Percentiles rank a stretch among this genome's conserved stretches.
These are phyloP conservation scores for Perkinsus chesapeaki DNA, from an alignment of 169 alveolate species.

Conservation along the genomic window DNA sequence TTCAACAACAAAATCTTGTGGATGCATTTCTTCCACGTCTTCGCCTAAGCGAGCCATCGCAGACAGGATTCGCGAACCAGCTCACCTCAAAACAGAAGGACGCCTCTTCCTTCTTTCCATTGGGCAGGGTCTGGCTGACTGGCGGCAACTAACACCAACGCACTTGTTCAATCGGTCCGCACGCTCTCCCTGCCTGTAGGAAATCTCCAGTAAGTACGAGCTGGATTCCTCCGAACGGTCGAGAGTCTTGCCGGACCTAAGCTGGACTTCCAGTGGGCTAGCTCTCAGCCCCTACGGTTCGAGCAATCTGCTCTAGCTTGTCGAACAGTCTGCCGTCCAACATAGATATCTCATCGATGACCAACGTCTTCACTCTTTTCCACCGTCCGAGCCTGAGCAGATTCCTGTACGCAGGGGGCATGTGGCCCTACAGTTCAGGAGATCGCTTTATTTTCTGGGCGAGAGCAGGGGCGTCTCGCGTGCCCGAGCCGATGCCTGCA, in stretches of 20 bases:
- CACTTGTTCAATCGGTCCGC: background rate
- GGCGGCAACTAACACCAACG: background rate
- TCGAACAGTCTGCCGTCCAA: slow-evolving; percentile 2
- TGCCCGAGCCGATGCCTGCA: background rate
- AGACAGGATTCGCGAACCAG: background rate
- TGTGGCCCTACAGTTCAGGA: background rate
- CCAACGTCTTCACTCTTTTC: background rate
- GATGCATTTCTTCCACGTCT: background rate
- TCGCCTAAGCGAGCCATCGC: background rate
- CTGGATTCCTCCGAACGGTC: background rate
- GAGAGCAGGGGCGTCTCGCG: background rate
- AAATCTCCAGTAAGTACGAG: background rate
- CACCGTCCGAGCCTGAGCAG: background rate
- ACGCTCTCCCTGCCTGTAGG: background rate
- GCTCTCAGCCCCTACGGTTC: background rate
- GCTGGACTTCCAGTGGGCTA: background rate
- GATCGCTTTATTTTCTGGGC: background rate
- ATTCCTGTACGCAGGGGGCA: too few relatives aligned
- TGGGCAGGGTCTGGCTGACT: background rate
- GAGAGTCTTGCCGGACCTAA: background rate
- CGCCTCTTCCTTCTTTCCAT: background rate
- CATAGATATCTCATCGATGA: slow-evolving; percentile 11
- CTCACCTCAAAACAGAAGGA: background rate
- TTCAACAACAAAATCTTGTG: background rate
- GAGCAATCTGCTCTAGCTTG: background rate